Evolutionary conservation across 495 filamentous ascomycete genomes (phyloP).

Genomic region (Penicillium parvum): DNA sequence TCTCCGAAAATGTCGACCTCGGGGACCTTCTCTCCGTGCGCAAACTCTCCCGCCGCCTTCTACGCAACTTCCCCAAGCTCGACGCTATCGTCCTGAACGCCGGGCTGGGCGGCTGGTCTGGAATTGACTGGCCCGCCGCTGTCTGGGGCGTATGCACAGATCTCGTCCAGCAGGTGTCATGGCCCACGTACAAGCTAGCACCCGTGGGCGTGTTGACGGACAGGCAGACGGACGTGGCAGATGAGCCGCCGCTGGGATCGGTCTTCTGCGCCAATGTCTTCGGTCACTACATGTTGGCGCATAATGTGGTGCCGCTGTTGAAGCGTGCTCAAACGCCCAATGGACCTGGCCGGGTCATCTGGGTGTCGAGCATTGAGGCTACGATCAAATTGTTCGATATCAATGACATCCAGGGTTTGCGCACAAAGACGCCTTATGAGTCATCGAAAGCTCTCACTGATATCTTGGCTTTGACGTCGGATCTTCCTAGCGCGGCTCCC

Average conservation of each 20-base stretch:
- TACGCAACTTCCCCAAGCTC: slow-evolving; percentile 56
- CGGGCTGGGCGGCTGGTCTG: slow-evolving; percentile 79
- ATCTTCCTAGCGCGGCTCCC: slow-evolving; percentile 58
- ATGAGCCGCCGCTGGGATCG: slow-evolving; percentile 62
- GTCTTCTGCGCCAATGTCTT: slow-evolving; percentile 92
- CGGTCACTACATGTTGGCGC: slow-evolving; percentile 87
- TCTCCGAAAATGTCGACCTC: slow-evolving; percentile 53
- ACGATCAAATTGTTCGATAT: slow-evolving; percentile 50
- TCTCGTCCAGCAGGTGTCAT: slow-evolving; percentile 65
- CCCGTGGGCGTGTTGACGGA: slow-evolving; percentile 51
- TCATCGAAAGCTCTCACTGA: slow-evolving; percentile 82
- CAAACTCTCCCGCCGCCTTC: slow-evolving; percentile 44
- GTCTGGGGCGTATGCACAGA: slow-evolving; percentile 60
- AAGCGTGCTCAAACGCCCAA: slow-evolving; percentile 40
- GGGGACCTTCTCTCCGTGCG: slow-evolving; percentile 52
- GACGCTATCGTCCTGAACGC: slow-evolving; percentile 84
- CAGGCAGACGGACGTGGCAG: slow-evolving; percentile 21
- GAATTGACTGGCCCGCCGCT: slow-evolving; percentile 66
- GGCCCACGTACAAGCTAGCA: slow-evolving; percentile 69
- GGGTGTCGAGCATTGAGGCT: slow-evolving; percentile 78
- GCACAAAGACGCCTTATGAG: slow-evolving; percentile 66
- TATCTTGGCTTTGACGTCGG: slow-evolving; percentile 68
- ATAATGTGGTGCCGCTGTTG: slow-evolving; percentile 72
- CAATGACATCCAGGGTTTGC: slow-evolving; percentile 73
- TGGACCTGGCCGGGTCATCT: slow-evolving; percentile 65